Percentiles rank a stretch among this genome's conserved stretches.
These are phyloP conservation scores for Pythium sp. DNA, from an alignment of 352 stramenopile species.

Conservation along the genomic window DNA sequence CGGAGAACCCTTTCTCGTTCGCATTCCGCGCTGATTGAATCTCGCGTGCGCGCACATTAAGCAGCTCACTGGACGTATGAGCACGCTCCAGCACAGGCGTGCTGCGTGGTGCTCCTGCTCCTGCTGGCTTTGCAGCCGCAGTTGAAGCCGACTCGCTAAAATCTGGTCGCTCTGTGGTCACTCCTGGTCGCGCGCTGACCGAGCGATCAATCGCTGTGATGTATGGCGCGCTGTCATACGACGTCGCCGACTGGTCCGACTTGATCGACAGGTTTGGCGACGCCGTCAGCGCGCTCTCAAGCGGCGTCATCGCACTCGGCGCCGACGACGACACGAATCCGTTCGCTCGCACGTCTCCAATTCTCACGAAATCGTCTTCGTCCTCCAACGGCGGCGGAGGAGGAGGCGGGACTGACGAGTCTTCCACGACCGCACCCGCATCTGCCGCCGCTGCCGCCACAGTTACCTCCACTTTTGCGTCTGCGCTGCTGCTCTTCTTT, in stretches of 20 bases:
- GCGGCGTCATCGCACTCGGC: constrained; percentile 31
- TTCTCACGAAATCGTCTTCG: not conserved
- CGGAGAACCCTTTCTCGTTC: constrained; percentile 30
- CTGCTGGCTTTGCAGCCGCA: constrained; percentile 1
- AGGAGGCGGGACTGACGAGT: not conserved
- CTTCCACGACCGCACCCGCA: not conserved
- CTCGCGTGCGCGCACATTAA: constrained; percentile 52
- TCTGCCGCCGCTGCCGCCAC: not conserved
- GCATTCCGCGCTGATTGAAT: constrained; percentile 36
- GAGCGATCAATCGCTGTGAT: constrained; percentile 40
- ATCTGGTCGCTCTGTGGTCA: constrained; percentile 34
- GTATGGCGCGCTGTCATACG: constrained; percentile 40
- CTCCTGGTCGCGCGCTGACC: constrained; percentile 26
- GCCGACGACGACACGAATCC: constrained; percentile 32
- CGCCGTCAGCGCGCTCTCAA: constrained; percentile 26
- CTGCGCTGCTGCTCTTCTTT: not conserved
- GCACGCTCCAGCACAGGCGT: constrained; percentile 61
- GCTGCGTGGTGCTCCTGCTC: constrained; percentile 20
- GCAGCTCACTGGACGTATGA: constrained; percentile 69
- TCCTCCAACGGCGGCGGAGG: constrained; percentile 7
- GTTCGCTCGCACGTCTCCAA: constrained; percentile 17
- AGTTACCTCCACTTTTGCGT: not conserved
- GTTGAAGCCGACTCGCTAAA: constrained; percentile 9
- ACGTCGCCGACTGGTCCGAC: constrained; percentile 36
- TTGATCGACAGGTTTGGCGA: constrained; percentile 30